phyloP scores from a whole-genome alignment of 192 early-diverging fungal genomes.

The Coemansia guatemalensis region DNA sequence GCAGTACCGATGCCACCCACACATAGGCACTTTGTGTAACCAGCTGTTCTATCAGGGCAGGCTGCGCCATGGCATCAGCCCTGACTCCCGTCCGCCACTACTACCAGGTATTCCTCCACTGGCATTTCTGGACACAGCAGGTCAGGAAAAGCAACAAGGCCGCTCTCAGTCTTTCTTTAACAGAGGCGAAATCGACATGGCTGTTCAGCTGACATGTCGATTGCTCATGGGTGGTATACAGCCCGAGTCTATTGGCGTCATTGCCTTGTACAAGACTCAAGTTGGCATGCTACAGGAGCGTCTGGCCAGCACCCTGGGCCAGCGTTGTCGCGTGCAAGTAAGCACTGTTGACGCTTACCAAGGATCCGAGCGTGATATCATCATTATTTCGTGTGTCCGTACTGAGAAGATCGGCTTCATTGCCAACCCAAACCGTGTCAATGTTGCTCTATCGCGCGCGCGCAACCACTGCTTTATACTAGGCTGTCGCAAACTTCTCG shows the following conservation, averaged over 20 bases:
- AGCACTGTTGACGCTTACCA: conserved; percentile 61
- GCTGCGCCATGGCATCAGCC: conserved; percentile 34
- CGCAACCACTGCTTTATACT: conserved; percentile 46
- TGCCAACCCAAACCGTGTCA: conserved; percentile 53
- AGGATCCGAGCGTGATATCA: conserved; percentile 56
- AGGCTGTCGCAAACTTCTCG: conserved; percentile 28
- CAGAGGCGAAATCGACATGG: conserved; percentile 42
- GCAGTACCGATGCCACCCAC: conserved; percentile 58
- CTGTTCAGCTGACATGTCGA: conserved; percentile 26
- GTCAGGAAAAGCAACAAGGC: conserved; percentile 44
- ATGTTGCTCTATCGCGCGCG: conserved; percentile 58
- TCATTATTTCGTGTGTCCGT: conserved; percentile 55
- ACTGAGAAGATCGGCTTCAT: conserved; percentile 54
- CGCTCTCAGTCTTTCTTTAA: conserved; percentile 53
- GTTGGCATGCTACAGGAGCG: conserved; percentile 42
- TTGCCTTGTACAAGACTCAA: conserved; percentile 51
- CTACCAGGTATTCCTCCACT: conserved; percentile 40
- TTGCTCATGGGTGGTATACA: conserved; percentile 21
- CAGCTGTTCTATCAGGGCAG: conserved; percentile 45
- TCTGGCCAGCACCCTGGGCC: conserved; percentile 16
- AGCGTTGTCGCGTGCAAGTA: conserved; percentile 39
- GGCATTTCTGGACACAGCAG: conserved; percentile 45
- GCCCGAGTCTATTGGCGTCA: conserved; percentile 44
- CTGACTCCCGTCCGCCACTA: conserved; percentile 27
- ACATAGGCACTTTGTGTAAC: conserved; percentile 51